phyloP scores from a whole-genome alignment of 2,329 filamentous ascomycete species.

The Sphaerulina vaccinii region DNA sequence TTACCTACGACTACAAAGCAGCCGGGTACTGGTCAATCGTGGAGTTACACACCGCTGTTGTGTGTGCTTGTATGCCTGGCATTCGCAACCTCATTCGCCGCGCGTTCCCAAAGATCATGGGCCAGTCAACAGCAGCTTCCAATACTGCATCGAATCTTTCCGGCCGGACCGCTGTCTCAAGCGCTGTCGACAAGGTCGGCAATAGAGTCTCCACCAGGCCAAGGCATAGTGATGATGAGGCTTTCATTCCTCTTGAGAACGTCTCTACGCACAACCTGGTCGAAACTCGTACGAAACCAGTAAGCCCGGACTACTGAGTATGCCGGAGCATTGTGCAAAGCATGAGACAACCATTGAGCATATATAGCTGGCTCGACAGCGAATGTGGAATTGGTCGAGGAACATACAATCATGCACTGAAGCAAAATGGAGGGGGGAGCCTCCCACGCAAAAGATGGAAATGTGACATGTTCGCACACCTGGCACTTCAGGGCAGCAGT shows the following conservation, averaged over 20 bases:
- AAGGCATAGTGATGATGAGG: conserved; percentile 20
- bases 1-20: conserved; percentile 24
- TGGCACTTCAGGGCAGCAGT: too few relatives aligned
- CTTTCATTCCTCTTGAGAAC: conserved; percentile 20
- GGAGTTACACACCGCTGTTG: conserved; percentile 21
- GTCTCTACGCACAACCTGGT: neutral
- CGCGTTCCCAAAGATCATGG: conserved; percentile 21
- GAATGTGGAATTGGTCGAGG: too few relatives aligned
- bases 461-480: too few relatives aligned
- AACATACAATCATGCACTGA: too few relatives aligned
- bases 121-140: neutral
- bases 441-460: too few relatives aligned
- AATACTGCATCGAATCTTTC: conserved; percentile 9
- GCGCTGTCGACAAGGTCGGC: conserved; percentile 13
- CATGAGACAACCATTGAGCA: too few relatives aligned
- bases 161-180: conserved; percentile 18
- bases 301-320: neutral
- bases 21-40: conserved; percentile 23
- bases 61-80: conserved; percentile 25
- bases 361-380: too few relatives aligned
- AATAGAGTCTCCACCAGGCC: conserved; percentile 15
- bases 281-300: neutral
- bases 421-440: too few relatives aligned
- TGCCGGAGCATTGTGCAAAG: too few relatives aligned
- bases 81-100: conserved; percentile 23